phyloP scores from a whole-genome alignment of 1,284 basidiomycete genomes.

The Rhodotorula sp. region DNA sequence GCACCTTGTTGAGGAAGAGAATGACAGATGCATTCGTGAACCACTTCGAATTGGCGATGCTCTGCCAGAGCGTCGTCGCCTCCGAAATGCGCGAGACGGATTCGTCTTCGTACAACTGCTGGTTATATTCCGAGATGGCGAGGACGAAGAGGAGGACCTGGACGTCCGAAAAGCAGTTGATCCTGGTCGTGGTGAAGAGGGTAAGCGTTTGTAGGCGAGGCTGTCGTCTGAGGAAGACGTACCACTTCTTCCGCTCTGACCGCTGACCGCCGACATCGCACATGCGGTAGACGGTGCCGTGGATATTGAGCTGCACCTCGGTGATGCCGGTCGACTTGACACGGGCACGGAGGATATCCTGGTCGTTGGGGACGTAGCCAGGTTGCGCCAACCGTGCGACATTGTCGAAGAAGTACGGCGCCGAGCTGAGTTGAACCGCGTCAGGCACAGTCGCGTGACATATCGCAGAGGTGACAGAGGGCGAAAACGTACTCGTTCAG shows the following conservation, averaged over 20 bases:
- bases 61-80: conserved; percentile 48
- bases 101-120: conserved; percentile 15
- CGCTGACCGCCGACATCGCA: conserved; percentile 47
- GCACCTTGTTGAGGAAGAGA: conserved; percentile 43
- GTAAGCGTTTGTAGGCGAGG: rapidly evolving
- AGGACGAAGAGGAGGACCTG: conserved; percentile 33
- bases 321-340: conserved; percentile 41
- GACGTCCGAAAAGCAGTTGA: conserved; percentile 26
- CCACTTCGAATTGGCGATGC: conserved; percentile 49
- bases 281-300: conserved; percentile 50
- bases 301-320: conserved; percentile 23
- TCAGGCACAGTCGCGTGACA: too few relatives aligned
- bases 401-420: conserved; percentile 48
- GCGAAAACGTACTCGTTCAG: conserved; percentile 42
- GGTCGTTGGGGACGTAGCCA: conserved; percentile 49
- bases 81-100: conserved; percentile 45
- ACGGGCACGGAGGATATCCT: conserved; percentile 50
- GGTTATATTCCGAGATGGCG: conserved; percentile 20
- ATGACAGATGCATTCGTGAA: conserved; percentile 47
- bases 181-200: not conserved
- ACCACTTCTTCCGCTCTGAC: conserved; percentile 50
- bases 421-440: conserved; percentile 14
- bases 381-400: conserved; percentile 48
- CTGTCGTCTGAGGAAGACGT: conserved; percentile 23
- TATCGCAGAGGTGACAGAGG: too few relatives aligned